Evolutionary conservation across 2,329 filamentous ascomycete genomes (phyloP).

Genomic region (Aureobasidium sp.): DNA sequence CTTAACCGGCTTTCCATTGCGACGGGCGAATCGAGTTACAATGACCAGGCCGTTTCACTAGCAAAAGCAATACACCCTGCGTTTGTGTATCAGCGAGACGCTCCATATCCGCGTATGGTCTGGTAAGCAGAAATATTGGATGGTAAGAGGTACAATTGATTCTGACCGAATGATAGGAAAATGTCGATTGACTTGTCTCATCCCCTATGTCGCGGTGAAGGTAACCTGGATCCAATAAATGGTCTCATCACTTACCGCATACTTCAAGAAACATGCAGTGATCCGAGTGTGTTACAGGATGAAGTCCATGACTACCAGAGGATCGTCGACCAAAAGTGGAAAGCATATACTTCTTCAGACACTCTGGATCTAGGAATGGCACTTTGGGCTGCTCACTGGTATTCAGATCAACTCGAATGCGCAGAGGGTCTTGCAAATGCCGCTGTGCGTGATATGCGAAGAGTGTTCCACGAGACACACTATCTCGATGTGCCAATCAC

Average conservation of each 20-base stretch:
- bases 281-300: conserved; percentile 28
- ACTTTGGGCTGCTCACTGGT: conserved; percentile 48
- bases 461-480: conserved; percentile 8
- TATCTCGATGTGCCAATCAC: conserved; percentile 5
- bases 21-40: conserved; percentile 38
- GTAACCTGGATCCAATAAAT: conserved; percentile 48
- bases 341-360: conserved; percentile 39
- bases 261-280: conserved; percentile 32
- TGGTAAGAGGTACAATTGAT: background rate
- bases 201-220: conserved; percentile 42
- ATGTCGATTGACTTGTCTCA: conserved; percentile 40
- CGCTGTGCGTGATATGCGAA: conserved; percentile 13
- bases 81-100: conserved; percentile 38
- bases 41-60: conserved; percentile 43
- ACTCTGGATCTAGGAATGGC: conserved; percentile 52
- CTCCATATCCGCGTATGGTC: conserved; percentile 35
- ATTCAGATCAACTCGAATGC: conserved; percentile 39
- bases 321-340: conserved; percentile 38
- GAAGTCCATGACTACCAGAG: conserved; percentile 46
- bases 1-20: conserved; percentile 46
- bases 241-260: conserved; percentile 44
- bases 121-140: conserved; percentile 28
- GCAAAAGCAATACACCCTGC: conserved; percentile 44
- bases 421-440: conserved; percentile 23
- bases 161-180: conserved; percentile 26